These are phyloP conservation scores for Amanita molliuscula DNA, from an alignment of 768 basidiomycete genomes.

Conservation along the genomic window DNA sequence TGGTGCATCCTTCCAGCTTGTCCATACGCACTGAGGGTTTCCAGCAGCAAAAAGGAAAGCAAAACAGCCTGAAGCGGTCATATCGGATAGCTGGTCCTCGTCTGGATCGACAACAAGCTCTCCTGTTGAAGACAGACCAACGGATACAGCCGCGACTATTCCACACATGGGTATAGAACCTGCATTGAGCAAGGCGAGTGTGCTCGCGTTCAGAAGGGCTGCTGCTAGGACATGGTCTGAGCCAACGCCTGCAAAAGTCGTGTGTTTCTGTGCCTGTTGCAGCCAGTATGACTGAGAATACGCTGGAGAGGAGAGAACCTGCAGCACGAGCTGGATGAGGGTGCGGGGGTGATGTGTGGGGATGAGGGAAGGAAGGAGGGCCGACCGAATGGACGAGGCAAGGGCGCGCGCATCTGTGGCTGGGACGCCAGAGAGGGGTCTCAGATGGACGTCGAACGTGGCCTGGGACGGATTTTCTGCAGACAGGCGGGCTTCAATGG, in stretches of 20 bases:
- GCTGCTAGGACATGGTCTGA: conserved; percentile 30
- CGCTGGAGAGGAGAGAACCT: conserved; percentile 30
- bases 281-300: conserved; percentile 7
- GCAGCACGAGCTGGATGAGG: conserved; percentile 69
- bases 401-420: conserved; percentile 60
- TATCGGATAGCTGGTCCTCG: conserved; percentile 25
- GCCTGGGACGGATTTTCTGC: conserved; percentile 64
- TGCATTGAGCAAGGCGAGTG: conserved; percentile 57
- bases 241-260: conserved; percentile 19
- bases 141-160: conserved; percentile 58
- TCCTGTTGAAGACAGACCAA: conserved; percentile 27
- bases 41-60: conserved; percentile 47
- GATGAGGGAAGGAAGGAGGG: conserved; percentile 54
- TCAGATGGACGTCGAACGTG: conserved; percentile 63
- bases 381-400: conserved; percentile 39
- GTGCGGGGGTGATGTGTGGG: conserved; percentile 62
- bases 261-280: not conserved
- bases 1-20: conserved; percentile 30
- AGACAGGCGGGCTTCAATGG: conserved; percentile 64
- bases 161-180: conserved; percentile 68
- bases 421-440: conserved; percentile 60
- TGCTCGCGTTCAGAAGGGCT: conserved; percentile 60
- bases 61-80: conserved; percentile 50
- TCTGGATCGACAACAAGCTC: conserved; percentile 42
- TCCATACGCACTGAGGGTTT: conserved; percentile 40